A percentile compares a stretch with the other conserved stretches of the same genome.
Evolutionary conservation across 192 early-diverging fungal genomes (phyloP).

Genomic region (Coemansia sp.): DNA sequence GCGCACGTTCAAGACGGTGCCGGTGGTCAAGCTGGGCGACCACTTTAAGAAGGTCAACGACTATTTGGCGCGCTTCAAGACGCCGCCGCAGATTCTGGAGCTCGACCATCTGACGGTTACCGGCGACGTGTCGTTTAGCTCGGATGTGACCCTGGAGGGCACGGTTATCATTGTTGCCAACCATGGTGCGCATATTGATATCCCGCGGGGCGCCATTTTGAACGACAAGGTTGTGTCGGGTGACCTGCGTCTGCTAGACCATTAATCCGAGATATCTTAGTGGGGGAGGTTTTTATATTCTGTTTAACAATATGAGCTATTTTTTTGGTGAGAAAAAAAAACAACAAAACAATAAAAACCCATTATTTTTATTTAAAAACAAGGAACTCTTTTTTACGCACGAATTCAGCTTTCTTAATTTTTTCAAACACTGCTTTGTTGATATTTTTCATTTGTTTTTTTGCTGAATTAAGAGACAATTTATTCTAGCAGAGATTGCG

Average conservation of each 20-base stretch:
- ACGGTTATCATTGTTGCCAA: constrained; percentile 99
- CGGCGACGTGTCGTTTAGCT: constrained; percentile 97
- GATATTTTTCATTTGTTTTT: too few species aligned
- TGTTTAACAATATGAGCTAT: neutral
- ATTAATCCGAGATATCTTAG: constrained; percentile 36
- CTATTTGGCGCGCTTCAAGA: constrained; percentile 89
- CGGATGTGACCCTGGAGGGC: constrained; percentile 83
- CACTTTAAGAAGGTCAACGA: constrained; percentile 97
- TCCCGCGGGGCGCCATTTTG: constrained; percentile 88
- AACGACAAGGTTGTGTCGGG: constrained; percentile 99
- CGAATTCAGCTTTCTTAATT: too few species aligned
- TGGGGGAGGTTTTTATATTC: neutral
- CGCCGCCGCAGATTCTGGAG: constrained; percentile 92
- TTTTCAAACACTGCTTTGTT: too few species aligned
- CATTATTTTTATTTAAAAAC: too few species aligned
- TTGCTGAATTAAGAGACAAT: too few species aligned
- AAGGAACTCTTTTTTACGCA: too few species aligned
- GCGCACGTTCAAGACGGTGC: constrained; percentile 88
- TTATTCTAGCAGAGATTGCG: too few species aligned
- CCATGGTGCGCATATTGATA: constrained; percentile 95
- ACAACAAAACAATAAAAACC: too few species aligned
- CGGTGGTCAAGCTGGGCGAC: constrained; percentile 95
- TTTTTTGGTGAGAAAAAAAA: too few species aligned
- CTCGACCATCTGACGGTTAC: constrained; percentile 98
- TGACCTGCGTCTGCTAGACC: constrained; percentile 84